Base-by-base conservation (phyloP, 2,329 filamentous ascomycete species). In the Diaporthe citrichinensis region DNA sequence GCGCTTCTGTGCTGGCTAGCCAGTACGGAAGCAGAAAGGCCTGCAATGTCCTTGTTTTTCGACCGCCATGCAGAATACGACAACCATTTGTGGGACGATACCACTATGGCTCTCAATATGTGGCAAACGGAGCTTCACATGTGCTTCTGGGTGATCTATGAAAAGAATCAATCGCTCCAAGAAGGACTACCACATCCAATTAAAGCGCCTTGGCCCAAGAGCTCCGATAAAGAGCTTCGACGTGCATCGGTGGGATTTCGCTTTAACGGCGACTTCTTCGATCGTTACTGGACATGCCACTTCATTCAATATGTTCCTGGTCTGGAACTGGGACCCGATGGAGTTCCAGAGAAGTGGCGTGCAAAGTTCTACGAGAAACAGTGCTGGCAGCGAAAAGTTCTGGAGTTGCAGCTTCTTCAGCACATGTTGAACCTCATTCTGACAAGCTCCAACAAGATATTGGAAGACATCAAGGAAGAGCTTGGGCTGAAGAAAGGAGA, bases 271-370 rank as follows among this genome's bases (percentile, higher is more conserved):
- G 81, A 84, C 73, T 81, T 82, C 51, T 83, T 81, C 34, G 82
- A 83, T 57, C 79, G 81, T 0, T 82, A 80, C 49, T 83, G 82
- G 82, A 83, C 82, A 1, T 82, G 81, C 51, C 77, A 81, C 61
- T 71, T 80, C n/a, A 71, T 81, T 20, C 76, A 82, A 61, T 58
- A 76, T 46, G 25, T 73, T 9, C 72, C 74, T 39, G 57, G 23
- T n/a, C n/a, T n/a, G n/a, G n/a, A n/a, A n/a, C n/a, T n/a, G n/a
- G n/a, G n/a, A n/a, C n/a, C n/a, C n/a, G n/a, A n/a, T n/a, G n/a
- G n/a, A n/a, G n/a, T 39, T 39, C 36, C 36, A 12, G 36, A 12
- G 36, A 12, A 39, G 2, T 2, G 10, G 36, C 10, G 10, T 39
- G 36, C 36, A 39, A n/a, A 57, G 15, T 36, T 58, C 41, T 14